Evolutionary conservation across 2,329 filamentous ascomycete species (phyloP).

Genomic region (Aspergillus niger): DNA sequence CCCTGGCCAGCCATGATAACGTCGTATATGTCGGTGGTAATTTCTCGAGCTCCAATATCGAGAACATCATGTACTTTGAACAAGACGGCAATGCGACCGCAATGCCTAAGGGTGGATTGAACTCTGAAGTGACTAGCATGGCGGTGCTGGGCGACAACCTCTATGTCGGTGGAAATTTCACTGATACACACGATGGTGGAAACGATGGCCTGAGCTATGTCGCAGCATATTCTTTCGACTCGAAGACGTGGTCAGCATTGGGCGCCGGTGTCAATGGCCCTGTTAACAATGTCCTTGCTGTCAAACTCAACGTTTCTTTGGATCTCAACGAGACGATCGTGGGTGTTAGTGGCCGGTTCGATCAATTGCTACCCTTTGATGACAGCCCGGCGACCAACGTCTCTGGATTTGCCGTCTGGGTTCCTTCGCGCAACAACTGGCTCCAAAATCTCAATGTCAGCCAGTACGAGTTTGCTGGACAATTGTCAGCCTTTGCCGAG

Average conservation of each 20-base stretch:
- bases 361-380: constrained; percentile 67
- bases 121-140: constrained; percentile 74
- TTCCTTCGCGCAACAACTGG: constrained; percentile 84
- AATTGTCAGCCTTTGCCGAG: constrained; percentile 69
- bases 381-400: constrained; percentile 63
- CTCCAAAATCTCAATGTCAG: constrained; percentile 72
- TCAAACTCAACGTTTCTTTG: constrained; percentile 75
- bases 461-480: constrained; percentile 68
- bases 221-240: constrained; percentile 70
- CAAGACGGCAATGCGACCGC: constrained; percentile 60
- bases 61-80: constrained; percentile 76
- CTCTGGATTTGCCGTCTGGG: constrained; percentile 85
- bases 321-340: constrained; percentile 71
- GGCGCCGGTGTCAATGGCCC: constrained; percentile 83
- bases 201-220: constrained; percentile 71
- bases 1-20: constrained; percentile 66
- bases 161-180: constrained; percentile 85
- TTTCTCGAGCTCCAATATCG: constrained; percentile 68
- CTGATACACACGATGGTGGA: constrained; percentile 65
- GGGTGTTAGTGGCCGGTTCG: constrained; percentile 78
- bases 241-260: constrained; percentile 73
- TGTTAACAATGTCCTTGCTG: constrained; percentile 72
- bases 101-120: constrained; percentile 71
- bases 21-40: constrained; percentile 79
- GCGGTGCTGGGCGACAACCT: constrained; percentile 66